Evolutionary conservation across 495 filamentous ascomycete genomes (phyloP), one percentile per base, ranked within the genome.

Genomic region (Hyaloscypha variabilis): DNA sequence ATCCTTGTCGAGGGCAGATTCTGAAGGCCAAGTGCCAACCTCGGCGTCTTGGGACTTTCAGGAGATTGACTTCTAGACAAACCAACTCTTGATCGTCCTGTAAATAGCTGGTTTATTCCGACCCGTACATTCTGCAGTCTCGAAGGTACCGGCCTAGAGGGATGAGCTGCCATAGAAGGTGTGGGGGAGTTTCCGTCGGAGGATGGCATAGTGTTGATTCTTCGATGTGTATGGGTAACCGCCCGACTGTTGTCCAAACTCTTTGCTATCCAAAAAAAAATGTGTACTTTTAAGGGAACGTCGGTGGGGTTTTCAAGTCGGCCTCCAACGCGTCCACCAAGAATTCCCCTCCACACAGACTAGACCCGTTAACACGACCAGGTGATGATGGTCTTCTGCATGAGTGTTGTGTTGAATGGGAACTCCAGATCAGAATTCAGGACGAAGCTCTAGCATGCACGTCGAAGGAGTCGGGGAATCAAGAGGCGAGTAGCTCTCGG

Each of bases 11-110:
- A 76, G 31, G 79, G 78, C 28, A 81, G 63, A 49, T 71, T 69
- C 21, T 74, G 70, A 29, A 77, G 64, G 0, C 73, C 72, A 5
- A 81, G 66, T 13, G 73, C 62, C 49, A 76, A 76, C 0, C 71
- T 67, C 0, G 81, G 78, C 2, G 76, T 74, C 67, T 85, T 83
- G 29, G 79, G 80, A 5, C 71, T 75, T 42, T 78, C 67, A 65
- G 60, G 79, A 64, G 49, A 67, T 54, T 23, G 65, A 62, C 31
- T 66, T 57, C 58, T 65, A 31, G 23, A 21, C 19, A 53, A 36
- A 25, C 58, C 66, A 57, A 64, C 66, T 39, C 63, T 72, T 10
- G 66, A 70, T 50, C 71, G 72, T 51, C 73, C 68, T 19, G 73
- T 72, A 67, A 79, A 74, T 42, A 79, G 64, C 39, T 67, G 64